phyloP scores from a whole-genome alignment of 495 filamentous ascomycete species.

The Penicillium tannophilum region DNA sequence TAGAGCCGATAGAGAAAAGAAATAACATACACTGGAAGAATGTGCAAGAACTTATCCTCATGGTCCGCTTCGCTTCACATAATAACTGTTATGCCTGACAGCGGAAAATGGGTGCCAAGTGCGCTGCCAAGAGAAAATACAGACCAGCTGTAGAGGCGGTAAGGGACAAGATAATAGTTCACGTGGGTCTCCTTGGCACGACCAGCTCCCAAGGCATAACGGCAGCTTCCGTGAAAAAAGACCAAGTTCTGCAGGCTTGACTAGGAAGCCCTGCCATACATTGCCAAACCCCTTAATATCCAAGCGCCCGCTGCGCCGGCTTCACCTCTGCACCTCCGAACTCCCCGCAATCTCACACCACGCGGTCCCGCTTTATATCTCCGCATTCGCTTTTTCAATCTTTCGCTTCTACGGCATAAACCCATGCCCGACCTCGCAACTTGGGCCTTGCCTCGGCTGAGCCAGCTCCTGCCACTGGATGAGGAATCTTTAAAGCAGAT shows the following conservation, averaged over 20 bases:
- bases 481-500: slow-evolving; percentile 80
- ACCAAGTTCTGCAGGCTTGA: not conserved
- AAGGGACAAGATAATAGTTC: not conserved
- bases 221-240: not conserved
- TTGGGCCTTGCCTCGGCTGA: slow-evolving; percentile 70
- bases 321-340: not conserved
- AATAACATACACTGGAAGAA: not conserved
- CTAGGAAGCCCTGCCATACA: not conserved
- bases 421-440: slow-evolving; percentile 34
- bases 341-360: not conserved
- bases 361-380: not conserved
- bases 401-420: not conserved
- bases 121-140: not conserved
- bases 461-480: slow-evolving; percentile 78
- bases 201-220: not conserved
- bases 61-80: no score
- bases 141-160: not conserved
- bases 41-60: no score
- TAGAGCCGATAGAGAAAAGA: not conserved
- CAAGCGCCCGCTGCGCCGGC: not conserved
- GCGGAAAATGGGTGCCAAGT: no score
- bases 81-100: no score
- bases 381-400: not conserved
- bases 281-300: not conserved
- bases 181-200: not conserved